Conservation (phyloP, 257 asterid species). For the Sherardia arvensis region DNA sequence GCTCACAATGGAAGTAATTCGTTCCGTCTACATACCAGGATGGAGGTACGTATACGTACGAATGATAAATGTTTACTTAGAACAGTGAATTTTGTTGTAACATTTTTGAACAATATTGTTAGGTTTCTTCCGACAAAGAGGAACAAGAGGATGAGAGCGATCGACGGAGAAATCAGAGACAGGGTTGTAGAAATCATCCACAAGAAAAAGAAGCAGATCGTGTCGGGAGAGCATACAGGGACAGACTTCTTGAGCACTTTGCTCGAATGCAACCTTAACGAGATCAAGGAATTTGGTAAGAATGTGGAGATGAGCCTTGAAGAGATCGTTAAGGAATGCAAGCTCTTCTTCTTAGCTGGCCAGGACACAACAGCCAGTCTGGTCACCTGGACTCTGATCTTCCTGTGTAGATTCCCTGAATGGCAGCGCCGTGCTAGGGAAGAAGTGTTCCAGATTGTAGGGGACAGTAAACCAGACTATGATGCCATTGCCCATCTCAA, state of each 20-base stretch:
- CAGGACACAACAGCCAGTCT: constrained; percentile 40
- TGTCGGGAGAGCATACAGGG: constrained; percentile 13
- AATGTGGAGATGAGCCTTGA: constrained; percentile 33
- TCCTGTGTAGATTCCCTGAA: constrained; percentile 26
- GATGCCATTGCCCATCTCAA: constrained; percentile 45
- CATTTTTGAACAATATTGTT: too few relatives aligned
- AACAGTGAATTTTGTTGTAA: too few relatives aligned
- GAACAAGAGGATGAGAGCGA: constrained; percentile 37
- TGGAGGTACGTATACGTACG: constrained; percentile 33
- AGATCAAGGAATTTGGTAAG: constrained; percentile 24
- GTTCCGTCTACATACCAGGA: constrained; percentile 48
- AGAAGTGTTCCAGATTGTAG: constrained; percentile 32
- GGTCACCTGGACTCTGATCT: constrained; percentile 37
- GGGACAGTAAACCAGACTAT: constrained; percentile 23
- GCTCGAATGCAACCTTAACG: constrained; percentile 26
- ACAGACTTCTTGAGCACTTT: constrained; percentile 35
- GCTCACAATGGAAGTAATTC: constrained; percentile 44
- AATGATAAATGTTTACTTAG: too few relatives aligned
- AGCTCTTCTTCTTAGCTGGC: constrained; percentile 38
- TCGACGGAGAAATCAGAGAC: constrained; percentile 25
- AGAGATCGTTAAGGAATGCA: constrained; percentile 50
- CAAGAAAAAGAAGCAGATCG: constrained; percentile 18
- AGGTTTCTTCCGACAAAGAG: constrained; percentile 37
- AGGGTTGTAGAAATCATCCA: constrained; percentile 19
- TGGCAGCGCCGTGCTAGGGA: constrained; percentile 52